Base-by-base conservation (phyloP, 73 alveolate genomes). In the Symbiodinium natans region DNA sequence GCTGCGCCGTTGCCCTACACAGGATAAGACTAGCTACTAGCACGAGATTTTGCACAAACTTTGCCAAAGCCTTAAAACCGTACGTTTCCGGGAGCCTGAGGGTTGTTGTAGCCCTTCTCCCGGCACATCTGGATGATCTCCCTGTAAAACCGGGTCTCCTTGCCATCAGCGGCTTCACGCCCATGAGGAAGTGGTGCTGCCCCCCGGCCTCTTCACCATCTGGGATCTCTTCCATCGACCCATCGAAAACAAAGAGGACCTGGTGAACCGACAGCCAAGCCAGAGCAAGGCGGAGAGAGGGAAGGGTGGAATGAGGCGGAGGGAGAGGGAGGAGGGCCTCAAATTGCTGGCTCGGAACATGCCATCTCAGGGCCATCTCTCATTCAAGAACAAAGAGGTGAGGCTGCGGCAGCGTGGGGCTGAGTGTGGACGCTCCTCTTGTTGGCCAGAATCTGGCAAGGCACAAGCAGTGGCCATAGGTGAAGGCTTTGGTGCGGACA, bases 161-260 rank as follows among this genome's bases (percentile, higher is more conserved):
- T 82, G 19, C 2, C 41, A 9, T 31, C 25, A 52, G 71, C 71
- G 23, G 23, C n/a, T n/a, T n/a, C n/a, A n/a, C n/a, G n/a, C n/a
- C n/a, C n/a, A n/a, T n/a, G n/a, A n/a, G n/a, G n/a, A n/a, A n/a
- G n/a, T n/a, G n/a, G n/a, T n/a, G 71, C 15, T 29, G 15, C n/a
- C 33, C 25, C 40, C 84, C 27, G 39, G 54, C 98, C 96, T 99
- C 99, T 27, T 99, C 99, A 25, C 99, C 99, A 56, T 99, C 97
- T 2, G 99, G 99, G 5, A 99, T 99, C 75, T 99, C 99, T 56
- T 99, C 99, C 85, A 97, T 68, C 29, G 99, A 99, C 31, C 99
- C 99, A 99, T 99, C 99, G 95, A 99, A 99, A 63, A 99, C 99
- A 63, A 99, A 99, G 39, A 99, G 96, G 19, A 90, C 97, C 97